Conservation (phyloP, 257 asterid genomes). For the Forsythia viridissima region DNA sequence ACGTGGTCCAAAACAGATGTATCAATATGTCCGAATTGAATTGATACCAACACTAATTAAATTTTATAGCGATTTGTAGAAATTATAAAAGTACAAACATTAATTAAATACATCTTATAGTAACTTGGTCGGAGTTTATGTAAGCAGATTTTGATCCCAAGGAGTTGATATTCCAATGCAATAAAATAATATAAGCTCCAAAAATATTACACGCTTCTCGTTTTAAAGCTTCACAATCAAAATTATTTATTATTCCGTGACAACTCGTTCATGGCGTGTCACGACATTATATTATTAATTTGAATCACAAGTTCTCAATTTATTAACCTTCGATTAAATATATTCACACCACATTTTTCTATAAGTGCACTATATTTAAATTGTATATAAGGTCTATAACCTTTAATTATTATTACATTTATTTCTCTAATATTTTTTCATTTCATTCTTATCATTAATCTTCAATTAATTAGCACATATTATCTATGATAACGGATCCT, state of each 20-base stretch:
- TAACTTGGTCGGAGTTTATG: slow-evolving; percentile 39
- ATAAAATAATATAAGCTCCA: too few species aligned
- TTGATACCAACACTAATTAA: slow-evolving; percentile 2
- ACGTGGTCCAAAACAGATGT: slow-evolving; percentile 17
- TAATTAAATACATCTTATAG: slow-evolving; percentile 23
- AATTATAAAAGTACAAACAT: slow-evolving; percentile 22
- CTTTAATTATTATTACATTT: too few species aligned
- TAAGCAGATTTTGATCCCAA: slow-evolving; percentile 37
- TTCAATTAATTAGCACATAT: too few species aligned
- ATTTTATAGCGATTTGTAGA: slow-evolving; percentile 11
- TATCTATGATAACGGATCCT: too few species aligned
- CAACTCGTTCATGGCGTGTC: background rate
- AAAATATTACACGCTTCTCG: background rate
- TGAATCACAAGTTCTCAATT: too few species aligned
- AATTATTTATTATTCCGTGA: background rate
- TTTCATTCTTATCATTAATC: too few species aligned
- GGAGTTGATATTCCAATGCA: slow-evolving; percentile 6
- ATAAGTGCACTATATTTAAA: too few species aligned
- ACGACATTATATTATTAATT: background rate
- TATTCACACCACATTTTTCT: too few species aligned
- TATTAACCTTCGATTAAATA: too few species aligned
- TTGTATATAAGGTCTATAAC: too few species aligned
- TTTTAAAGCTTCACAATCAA: slow-evolving; percentile 11
- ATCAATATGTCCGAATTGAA: slow-evolving; percentile 26
- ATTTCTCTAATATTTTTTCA: too few species aligned